Base-by-base conservation (phyloP, 768 basidiomycete species). In the Hydnomerulius pinastri region DNA sequence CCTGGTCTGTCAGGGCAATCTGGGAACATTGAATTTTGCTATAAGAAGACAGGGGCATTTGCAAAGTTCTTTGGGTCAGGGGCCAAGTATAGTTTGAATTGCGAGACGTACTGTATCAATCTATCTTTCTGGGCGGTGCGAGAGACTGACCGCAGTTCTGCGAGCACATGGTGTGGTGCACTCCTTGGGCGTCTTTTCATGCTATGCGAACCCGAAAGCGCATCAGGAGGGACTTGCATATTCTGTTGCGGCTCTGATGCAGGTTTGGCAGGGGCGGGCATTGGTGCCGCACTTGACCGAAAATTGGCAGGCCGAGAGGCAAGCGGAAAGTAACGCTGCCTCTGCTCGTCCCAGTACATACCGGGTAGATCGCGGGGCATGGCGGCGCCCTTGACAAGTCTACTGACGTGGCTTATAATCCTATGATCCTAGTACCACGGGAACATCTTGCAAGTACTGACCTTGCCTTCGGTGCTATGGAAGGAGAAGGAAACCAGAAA, bases 291-390 rank as follows among this genome's bases (percentile, higher is more conserved):
- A 42, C 7, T 27, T 6, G 28, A 32, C 11, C 1, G n/a, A 18
- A 28, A 15, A 4, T 9, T 20, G 39, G 36, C 18, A 15, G 20
- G 36, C 13, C 32, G 65, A 70, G 77, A 77, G 20, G 77, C 72
- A 11, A 75, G 28, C 20, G 83, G 79, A 56, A 84, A 86, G 62
- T 86, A 85, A 9, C 83, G 75, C 33, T 79, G 77, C 47, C 63
- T 69, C 28, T 61, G 60, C 51, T 70, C 60, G 58, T 86, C 82
- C 69, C 76, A 86, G 60, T 78, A 80, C 44, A 83, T 66, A 2
- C 84, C 84, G 43, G 82, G 80, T 10, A 84, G 71, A 11, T 77
- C 68, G 48, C 62, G 70, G 44, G 77, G 74, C 78, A 81, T 81
- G 43, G n/a, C n/a, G n/a, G n/a, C n/a, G n/a, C n/a, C n/a, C n/a